Evolutionary conservation across 352 stramenopile species (phyloP), one percentile per base, ranked within the genome.

Genomic region (Phytophthora sp.): DNA sequence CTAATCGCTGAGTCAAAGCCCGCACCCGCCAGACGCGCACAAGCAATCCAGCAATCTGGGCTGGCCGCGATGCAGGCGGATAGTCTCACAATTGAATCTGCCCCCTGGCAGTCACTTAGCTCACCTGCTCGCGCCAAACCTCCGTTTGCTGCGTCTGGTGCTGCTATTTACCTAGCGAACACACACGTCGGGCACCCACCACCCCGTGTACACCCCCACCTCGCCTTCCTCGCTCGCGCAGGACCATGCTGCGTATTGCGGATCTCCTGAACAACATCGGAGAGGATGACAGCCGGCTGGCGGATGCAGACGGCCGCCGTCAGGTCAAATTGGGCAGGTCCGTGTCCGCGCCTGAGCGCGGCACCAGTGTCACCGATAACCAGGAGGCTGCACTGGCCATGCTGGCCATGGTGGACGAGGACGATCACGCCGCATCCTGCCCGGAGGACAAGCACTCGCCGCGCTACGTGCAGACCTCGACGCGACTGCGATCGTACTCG

Each of bases 241-340:
- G 37, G 23, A 66, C 15, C 30, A 73, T 67, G 53, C 54, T 77
- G 32, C 68, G 68, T 50, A 77, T 77, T 34, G 63, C 54, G 37
- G 68, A 77, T 59, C 63, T 77, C 49, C 46, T 77, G 31, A 77
- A 77, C 50, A 67, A 54, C 52, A 68, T 65, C 41, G 61, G 61
- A 51, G 67, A 76, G 31, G 50, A 72, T 41, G 66, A 76, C 39
- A 63, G 15, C n/a, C 62, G 58, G 26, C 28, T 58, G 41, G 34
- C 26, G 13, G 46, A 56, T 13, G 30, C 41, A 32, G 41, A 48
- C 37, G 31, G 34, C 49, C 28, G 45, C 15, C 39, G 35, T 7
- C 54, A 58, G n/a, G 50, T 76, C 23, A 62, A 58, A 32, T 26
- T 76, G 44, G 67, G 67, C 20, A 56, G 67, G 31, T 76, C 67